phyloP scores from a whole-genome alignment of 768 basidiomycete genomes.

The Suillus subalutaceus region DNA sequence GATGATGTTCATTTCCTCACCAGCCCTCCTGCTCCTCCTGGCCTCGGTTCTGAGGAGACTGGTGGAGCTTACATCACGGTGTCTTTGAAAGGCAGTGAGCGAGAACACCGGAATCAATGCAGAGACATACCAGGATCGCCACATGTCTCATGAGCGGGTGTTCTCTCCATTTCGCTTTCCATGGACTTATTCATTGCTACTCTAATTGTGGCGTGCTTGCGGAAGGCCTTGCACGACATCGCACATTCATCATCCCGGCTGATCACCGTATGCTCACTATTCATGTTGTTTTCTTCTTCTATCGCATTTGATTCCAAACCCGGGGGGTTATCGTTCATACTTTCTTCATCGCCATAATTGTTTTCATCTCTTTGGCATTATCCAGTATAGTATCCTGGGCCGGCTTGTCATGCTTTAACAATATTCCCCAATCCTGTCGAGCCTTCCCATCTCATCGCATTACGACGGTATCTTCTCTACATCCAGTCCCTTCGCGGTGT shows the following conservation, averaged over 20 bases:
- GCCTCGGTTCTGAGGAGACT: slow-evolving; percentile 62
- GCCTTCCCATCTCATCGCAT: slow-evolving; percentile 31
- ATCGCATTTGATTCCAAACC: slow-evolving; percentile 18
- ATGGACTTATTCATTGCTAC: slow-evolving; percentile 22
- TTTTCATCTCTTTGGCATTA: slow-evolving; percentile 30
- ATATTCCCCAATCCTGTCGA: slow-evolving; percentile 20
- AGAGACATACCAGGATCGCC: slow-evolving; percentile 30
- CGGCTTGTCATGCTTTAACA: slow-evolving; percentile 29
- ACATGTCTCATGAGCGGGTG: slow-evolving; percentile 31
- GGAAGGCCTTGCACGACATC: slow-evolving; percentile 31
- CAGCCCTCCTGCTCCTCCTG: slow-evolving; percentile 69
- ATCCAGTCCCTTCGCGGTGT: slow-evolving; percentile 30
- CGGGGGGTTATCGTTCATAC: slow-evolving; percentile 29
- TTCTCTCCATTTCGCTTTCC: slow-evolving; percentile 16
- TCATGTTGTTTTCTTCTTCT: slow-evolving; percentile 24
- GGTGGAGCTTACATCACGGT: slow-evolving; percentile 88
- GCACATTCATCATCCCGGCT: slow-evolving; percentile 25
- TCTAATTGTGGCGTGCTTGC: slow-evolving; percentile 25
- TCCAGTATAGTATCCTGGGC: slow-evolving; percentile 29
- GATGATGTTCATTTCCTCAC: slow-evolving; percentile 60
- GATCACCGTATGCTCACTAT: slow-evolving; percentile 20
- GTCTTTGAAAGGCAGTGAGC: slow-evolving; percentile 78
- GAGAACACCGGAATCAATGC: slow-evolving; percentile 51
- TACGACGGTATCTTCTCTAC: slow-evolving; percentile 25
- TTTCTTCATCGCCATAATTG: slow-evolving; percentile 34